Evolutionary conservation across 1,284 basidiomycete species (phyloP).

Genomic region (Boletellus deceptivus): DNA sequence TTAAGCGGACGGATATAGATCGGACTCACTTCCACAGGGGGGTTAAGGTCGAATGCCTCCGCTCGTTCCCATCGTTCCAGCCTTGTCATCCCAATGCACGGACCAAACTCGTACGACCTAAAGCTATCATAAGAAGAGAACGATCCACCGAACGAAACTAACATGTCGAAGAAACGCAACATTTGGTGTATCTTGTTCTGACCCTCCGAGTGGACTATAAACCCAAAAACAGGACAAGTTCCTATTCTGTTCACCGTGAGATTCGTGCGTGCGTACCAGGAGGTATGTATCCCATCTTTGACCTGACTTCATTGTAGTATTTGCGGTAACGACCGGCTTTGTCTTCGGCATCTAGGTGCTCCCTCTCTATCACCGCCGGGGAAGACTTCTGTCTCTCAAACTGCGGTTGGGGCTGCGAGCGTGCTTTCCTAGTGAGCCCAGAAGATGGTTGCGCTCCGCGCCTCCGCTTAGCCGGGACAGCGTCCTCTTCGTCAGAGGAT

Average conservation of each 20-base stretch:
- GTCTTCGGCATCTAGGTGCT: conserved; percentile 18
- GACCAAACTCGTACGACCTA: conserved; percentile 81
- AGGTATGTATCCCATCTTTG: conserved; percentile 53
- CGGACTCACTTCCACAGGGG: conserved; percentile 71
- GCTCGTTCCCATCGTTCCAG: conserved; percentile 90
- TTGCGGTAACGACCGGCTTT: conserved; percentile 52
- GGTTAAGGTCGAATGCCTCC: conserved; percentile 73
- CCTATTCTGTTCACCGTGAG: neutral
- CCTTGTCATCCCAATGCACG: conserved; percentile 80
- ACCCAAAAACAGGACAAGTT: neutral
- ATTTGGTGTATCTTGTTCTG: conserved; percentile 69
- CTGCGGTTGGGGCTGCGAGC: neutral
- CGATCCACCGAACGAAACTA: conserved; percentile 23
- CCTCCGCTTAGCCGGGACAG: conserved; percentile 20
- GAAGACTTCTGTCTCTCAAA: conserved; percentile 6
- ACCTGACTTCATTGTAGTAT: conserved; percentile 40
- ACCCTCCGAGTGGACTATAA: conserved; percentile 57
- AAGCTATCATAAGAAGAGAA: conserved; percentile 1
- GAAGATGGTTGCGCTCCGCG: conserved; percentile 10
- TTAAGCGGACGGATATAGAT: neutral
- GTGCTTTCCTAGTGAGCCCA: conserved; percentile 1
- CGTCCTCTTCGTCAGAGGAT: conserved; percentile 21
- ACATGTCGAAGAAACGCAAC: conserved; percentile 80
- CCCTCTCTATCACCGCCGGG: conserved; percentile 5
- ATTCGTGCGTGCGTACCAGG: conserved; percentile 51